A percentile compares a stretch with the other conserved stretches of the same genome.
Evolutionary conservation across 768 basidiomycete species (phyloP).

Genomic region (Agrocybe praecox): DNA sequence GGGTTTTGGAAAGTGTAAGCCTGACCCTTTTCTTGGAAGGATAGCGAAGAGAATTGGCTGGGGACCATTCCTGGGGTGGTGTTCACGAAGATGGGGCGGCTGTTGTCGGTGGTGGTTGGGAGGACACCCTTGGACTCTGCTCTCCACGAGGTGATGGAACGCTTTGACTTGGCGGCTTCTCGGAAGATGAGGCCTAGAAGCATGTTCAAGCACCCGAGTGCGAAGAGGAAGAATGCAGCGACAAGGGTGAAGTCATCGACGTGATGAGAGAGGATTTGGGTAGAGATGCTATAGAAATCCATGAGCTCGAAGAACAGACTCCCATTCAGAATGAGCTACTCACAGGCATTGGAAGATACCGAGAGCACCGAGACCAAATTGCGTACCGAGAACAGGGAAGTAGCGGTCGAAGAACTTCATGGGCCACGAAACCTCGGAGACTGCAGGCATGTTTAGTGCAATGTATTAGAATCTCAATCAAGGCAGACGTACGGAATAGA

Average conservation of each 20-base stretch:
- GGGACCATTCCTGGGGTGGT: constrained; percentile 32
- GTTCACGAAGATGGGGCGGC: constrained; percentile 36
- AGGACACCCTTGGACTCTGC: constrained; percentile 58
- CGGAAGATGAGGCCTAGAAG: constrained; percentile 82
- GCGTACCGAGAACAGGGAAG: constrained; percentile 87
- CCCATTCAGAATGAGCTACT: constrained; percentile 22
- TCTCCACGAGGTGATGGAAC: constrained; percentile 71
- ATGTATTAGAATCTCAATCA: neutral
- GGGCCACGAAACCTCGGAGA: constrained; percentile 84
- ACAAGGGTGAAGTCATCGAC: constrained; percentile 87
- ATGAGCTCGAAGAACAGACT: neutral
- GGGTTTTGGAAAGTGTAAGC: neutral
- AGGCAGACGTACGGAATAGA: constrained; percentile 55
- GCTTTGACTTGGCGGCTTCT: constrained; percentile 61
- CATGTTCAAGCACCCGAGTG: constrained; percentile 83
- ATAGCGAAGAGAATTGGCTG: constrained; percentile 25
- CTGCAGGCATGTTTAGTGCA: constrained; percentile 21
- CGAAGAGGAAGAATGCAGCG: constrained; percentile 83
- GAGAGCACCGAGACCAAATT: constrained; percentile 86
- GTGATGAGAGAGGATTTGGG: constrained; percentile 73
- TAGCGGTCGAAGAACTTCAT: constrained; percentile 78
- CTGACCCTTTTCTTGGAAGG: constrained; percentile 10
- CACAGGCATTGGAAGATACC: constrained; percentile 88
- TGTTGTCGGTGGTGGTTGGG: constrained; percentile 41
- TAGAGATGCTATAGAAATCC: constrained; percentile 50